Conservation (phyloP, 352 stramenopile species). For the Globisporangium canariense region DNA sequence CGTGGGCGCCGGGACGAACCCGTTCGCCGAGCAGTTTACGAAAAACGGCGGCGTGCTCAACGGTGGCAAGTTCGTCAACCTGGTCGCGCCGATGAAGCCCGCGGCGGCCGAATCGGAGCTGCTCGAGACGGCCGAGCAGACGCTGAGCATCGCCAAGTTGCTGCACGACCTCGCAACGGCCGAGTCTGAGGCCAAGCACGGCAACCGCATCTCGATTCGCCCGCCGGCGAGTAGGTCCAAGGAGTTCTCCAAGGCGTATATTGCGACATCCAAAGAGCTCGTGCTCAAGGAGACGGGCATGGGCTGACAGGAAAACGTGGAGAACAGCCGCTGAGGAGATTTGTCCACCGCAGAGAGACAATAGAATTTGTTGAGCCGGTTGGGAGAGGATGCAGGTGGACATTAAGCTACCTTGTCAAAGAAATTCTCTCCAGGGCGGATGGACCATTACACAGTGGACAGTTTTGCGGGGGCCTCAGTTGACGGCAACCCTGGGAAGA, state of each 20-base stretch:
- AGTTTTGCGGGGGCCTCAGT: no score
- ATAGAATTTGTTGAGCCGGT: no score
- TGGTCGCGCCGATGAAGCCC: constrained; percentile 26
- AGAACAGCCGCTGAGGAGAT: background rate
- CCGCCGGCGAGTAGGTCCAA: constrained; percentile 38
- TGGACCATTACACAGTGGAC: no score
- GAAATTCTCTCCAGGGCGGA: no score
- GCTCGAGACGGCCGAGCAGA: constrained; percentile 66
- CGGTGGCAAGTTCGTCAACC: constrained; percentile 29
- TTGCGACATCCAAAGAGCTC: constrained; percentile 66
- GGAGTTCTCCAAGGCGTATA: constrained; percentile 69
- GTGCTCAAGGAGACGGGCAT: constrained; percentile 60
- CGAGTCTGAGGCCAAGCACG: constrained; percentile 58
- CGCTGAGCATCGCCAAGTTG: constrained; percentile 71
- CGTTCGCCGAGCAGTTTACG: constrained; percentile 52
- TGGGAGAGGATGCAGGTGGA: no score
- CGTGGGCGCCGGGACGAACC: constrained; percentile 24
- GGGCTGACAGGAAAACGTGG: constrained; percentile 2
- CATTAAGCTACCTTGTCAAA: no score
- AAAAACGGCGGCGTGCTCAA: constrained; percentile 51
- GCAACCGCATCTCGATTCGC: constrained; percentile 59
- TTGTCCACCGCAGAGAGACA: no score
- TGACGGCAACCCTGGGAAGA: background rate
- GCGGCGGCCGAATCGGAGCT: constrained; percentile 31
- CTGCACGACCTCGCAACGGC: constrained; percentile 68